Conservation (phyloP, 2,329 filamentous ascomycete genomes). For the Sodiomyces alkalinus region DNA sequence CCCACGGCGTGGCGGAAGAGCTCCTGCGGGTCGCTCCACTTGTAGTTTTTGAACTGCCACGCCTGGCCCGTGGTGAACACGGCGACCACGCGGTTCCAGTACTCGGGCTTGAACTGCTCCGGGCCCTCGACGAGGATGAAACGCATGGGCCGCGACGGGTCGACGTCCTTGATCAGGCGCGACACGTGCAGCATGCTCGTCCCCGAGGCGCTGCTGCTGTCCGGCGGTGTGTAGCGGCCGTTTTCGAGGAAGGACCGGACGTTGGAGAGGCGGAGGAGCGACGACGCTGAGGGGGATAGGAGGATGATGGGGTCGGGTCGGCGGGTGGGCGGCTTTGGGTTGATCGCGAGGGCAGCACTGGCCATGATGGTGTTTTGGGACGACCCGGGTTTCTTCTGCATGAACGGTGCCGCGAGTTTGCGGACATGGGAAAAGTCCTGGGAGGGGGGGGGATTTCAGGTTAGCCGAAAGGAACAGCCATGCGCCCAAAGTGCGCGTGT, state of each 20-base stretch:
- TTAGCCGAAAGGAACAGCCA: neutral
- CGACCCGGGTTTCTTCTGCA: slow-evolving; percentile 41
- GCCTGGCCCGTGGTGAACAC: slow-evolving; percentile 96
- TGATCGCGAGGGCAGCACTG: slow-evolving; percentile 34
- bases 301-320: slow-evolving; percentile 81
- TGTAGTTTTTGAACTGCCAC: slow-evolving; percentile 98
- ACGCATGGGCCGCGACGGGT: slow-evolving; percentile 58
- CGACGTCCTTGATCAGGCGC: slow-evolving; percentile 57
- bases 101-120: slow-evolving; percentile 92
- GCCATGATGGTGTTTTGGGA: slow-evolving; percentile 17
- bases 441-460: neutral
- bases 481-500: neutral
- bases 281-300: slow-evolving; percentile 88
- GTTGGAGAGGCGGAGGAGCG: slow-evolving; percentile 87
- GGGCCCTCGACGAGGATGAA: slow-evolving; percentile 94
- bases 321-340: slow-evolving; percentile 33
- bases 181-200: slow-evolving; percentile 76
- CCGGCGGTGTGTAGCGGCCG: slow-evolving; percentile 66
- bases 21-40: slow-evolving; percentile 79
- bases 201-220: slow-evolving; percentile 49
- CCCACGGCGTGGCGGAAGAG: slow-evolving; percentile 81
- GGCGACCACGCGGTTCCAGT: slow-evolving; percentile 88
- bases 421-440: slow-evolving; percentile 91
- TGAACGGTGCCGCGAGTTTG: slow-evolving; percentile 68
- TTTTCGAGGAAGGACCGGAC: slow-evolving; percentile 86